These are phyloP conservation scores for Cladorrhinum sp. DNA, from an alignment of 2,329 filamentous ascomycete genomes.

Conservation along the genomic window DNA sequence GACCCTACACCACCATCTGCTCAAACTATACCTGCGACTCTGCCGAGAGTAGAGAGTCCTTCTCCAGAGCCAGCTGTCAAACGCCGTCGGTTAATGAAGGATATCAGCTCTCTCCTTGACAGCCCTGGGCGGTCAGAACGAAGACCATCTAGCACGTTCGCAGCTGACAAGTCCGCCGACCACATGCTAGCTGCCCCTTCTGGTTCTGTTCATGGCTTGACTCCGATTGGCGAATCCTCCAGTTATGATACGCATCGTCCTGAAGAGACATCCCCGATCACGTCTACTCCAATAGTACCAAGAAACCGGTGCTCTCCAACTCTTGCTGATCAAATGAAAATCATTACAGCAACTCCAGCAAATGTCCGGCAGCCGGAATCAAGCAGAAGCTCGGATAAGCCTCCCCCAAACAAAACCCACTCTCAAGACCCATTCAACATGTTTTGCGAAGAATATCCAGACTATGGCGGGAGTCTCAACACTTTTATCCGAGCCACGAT, in stretches of 20 bases:
- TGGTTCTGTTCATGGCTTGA: neutral
- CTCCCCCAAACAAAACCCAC: neutral
- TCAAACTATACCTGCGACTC: constrained; percentile 28
- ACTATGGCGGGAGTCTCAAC: constrained; percentile 37
- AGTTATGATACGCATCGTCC: neutral
- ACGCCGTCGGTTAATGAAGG: constrained; percentile 20
- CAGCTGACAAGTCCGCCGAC: neutral
- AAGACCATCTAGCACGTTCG: neutral
- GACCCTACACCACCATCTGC: constrained; percentile 30
- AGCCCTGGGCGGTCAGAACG: neutral
- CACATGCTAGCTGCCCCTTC: neutral
- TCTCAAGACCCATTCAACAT: constrained; percentile 31
- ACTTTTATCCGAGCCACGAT: constrained; percentile 46
- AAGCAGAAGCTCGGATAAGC: neutral
- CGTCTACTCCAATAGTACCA: neutral
- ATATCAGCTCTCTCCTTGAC: neutral
- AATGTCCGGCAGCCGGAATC: neutral
- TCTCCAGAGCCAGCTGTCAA: constrained; percentile 9
- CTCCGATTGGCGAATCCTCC: neutral
- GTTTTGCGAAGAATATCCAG: constrained; percentile 44
- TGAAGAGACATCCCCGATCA: neutral
- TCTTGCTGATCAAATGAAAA: neutral
- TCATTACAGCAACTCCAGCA: neutral
- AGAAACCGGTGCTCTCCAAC: neutral
- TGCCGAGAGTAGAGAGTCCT: constrained; percentile 8